phyloP scores from a whole-genome alignment of 768 basidiomycete species.

The Tubosaeta sp. region DNA sequence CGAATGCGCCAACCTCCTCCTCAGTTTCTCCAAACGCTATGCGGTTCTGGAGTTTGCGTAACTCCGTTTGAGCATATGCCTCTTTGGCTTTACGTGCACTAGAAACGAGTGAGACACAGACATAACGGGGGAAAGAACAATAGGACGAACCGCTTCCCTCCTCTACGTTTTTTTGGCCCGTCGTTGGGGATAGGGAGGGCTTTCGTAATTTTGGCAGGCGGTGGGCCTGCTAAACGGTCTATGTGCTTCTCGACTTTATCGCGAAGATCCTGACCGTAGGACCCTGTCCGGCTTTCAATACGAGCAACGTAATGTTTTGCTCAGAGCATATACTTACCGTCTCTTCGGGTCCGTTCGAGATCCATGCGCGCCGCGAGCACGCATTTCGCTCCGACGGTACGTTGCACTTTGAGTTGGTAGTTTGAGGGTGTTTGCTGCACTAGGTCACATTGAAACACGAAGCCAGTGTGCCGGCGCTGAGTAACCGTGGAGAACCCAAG shows the following conservation, averaged over 20 bases:
- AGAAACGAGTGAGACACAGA: not conserved
- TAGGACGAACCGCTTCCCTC: conserved; percentile 77
- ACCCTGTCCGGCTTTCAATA: conserved; percentile 37
- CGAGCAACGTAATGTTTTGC: not conserved
- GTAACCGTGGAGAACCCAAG: conserved; percentile 87
- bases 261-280: conserved; percentile 75
- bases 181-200: conserved; percentile 93
- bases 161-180: conserved; percentile 91
- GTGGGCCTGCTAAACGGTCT: conserved; percentile 88
- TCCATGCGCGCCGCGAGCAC: conserved; percentile 92
- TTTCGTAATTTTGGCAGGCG: conserved; percentile 89
- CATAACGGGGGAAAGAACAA: not conserved
- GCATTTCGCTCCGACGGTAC: conserved; percentile 90
- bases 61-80: conserved; percentile 93
- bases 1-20: conserved; percentile 93
- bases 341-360: conserved; percentile 74
- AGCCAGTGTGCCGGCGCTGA: conserved; percentile 91
- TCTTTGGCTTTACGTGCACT: conserved; percentile 99
- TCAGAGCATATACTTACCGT: conserved; percentile 49
- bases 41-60: conserved; percentile 95
- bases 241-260: conserved; percentile 93
- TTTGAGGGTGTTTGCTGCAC: conserved; percentile 84
- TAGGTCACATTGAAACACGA: conserved; percentile 91
- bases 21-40: conserved; percentile 95
- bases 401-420: conserved; percentile 86